Conservation (phyloP, 148 eudicot species). For the Simmondsia chinensis region DNA sequence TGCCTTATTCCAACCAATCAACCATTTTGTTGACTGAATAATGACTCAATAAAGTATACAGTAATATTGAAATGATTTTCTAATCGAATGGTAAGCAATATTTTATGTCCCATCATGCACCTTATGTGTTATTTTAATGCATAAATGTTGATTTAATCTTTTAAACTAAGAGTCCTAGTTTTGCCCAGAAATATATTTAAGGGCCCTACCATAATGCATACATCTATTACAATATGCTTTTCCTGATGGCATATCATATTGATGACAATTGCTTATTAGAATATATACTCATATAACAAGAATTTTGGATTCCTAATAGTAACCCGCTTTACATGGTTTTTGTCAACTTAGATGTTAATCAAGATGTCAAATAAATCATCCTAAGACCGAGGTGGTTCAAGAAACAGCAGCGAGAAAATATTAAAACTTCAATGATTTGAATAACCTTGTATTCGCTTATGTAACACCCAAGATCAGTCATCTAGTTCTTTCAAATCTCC, state of each 20-base stretch:
- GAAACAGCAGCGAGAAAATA: not conserved
- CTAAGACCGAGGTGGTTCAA: not conserved
- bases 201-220: constrained; percentile 10
- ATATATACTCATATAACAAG: not conserved
- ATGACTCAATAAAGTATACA: constrained; percentile 2
- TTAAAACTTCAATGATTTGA: not conserved
- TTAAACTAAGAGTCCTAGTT: too few relatives aligned
- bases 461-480: too few relatives aligned
- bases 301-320: constrained; percentile 1
- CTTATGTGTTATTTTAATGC: too few relatives aligned
- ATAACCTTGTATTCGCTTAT: too few relatives aligned
- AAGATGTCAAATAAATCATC: not conserved
- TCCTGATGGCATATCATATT: too few relatives aligned
- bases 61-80: not conserved
- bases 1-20: constrained; percentile 3
- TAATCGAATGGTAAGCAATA: not conserved
- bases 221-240: not conserved
- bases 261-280: too few relatives aligned
- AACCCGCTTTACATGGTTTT: constrained; percentile 3
- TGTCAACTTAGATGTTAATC: constrained; percentile 1
- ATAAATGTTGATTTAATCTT: too few relatives aligned
- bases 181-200: constrained; percentile 3
- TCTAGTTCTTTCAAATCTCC: too few relatives aligned
- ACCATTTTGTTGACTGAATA: constrained; percentile 11
- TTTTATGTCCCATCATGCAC: constrained; percentile 6